Evolutionary conservation across 352 stramenopile genomes (phyloP), one percentile per base, ranked within the genome.

Genomic region (Phytopythium mirpurense): DNA sequence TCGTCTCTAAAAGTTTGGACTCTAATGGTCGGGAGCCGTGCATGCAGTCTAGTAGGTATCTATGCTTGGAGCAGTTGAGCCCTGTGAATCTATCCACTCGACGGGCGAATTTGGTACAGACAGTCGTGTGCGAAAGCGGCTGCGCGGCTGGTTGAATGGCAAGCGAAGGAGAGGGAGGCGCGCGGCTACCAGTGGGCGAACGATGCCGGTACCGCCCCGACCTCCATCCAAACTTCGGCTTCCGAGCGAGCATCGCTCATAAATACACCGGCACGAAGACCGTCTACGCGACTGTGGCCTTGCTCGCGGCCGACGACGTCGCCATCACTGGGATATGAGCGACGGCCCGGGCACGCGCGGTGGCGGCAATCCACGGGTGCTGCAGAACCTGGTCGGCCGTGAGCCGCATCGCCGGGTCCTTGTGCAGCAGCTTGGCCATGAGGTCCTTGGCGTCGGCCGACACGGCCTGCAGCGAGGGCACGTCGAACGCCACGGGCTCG

Each of bases 401-500:
- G 6, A 96, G 68, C 53, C 93, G 72, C 63, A 80, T 54, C n/a
- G 73, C 58, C 11, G 91, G 90, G 65, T 98, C 76, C 49, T 86
- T 86, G 37, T 78, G 57, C 62, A 98, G 80, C 10, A 98, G 70
- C 60, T 86, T 77, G 48, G 59, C 56, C 57, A 98, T 86, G 3
- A 98, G 67, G 62, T 97, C 90, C 68, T 92, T 94, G 24, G 92
- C 91, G 34, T 93, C 86, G 29, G 62, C 51, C 16, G 90, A 97
- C 19, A 98, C 64, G 56, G 92, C 72, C 45, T 62, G 61, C 78
- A 70, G 85, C 21, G 67, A 62, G 41, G 57, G 71, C 57, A 70
- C 73, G 42, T 70, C 70, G 56, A 87, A 83, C 15, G 53, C 68
- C 56, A 93, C 69, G 6, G 68, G 60, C 56, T 64, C 58, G 44